Conservation (phyloP, 192 early-diverging fungal species). For the Backusella luteola region DNA sequence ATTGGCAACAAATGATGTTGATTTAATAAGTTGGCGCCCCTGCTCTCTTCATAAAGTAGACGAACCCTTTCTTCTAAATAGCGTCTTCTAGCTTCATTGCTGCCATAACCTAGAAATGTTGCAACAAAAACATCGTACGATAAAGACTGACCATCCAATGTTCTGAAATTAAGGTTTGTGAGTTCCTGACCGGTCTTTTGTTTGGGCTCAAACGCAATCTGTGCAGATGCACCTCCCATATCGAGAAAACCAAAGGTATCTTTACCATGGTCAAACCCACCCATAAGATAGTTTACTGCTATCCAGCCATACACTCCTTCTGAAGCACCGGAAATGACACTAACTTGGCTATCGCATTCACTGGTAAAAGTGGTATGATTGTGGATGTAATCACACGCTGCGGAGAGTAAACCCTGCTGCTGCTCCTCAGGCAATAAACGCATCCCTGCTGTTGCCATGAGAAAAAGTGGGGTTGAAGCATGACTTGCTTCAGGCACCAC, state of each 20-base stretch:
- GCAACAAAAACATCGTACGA: constrained; percentile 80
- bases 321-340: constrained; percentile 87
- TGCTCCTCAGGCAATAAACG: constrained; percentile 64
- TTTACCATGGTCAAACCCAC: constrained; percentile 58
- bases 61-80: constrained; percentile 66
- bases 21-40: constrained; percentile 33
- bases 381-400: constrained; percentile 67
- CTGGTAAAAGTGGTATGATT: constrained; percentile 60
- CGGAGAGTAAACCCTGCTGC: constrained; percentile 55
- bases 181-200: constrained; percentile 70
- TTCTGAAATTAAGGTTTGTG: constrained; percentile 64
- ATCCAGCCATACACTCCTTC: constrained; percentile 98
- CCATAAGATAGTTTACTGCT: constrained; percentile 90
- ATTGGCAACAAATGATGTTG: constrained; percentile 36
- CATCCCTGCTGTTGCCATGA: constrained; percentile 96
- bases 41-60: constrained; percentile 31
- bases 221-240: constrained; percentile 96
- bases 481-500: constrained; percentile 64
- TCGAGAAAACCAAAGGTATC: constrained; percentile 87
- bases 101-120: constrained; percentile 94
- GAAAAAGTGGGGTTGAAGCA: constrained; percentile 72
- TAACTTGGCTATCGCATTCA: constrained; percentile 75
- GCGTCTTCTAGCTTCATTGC: constrained; percentile 85
- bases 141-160: constrained; percentile 60
- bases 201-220: constrained; percentile 95